Evolutionary conservation across 2,329 filamentous ascomycete genomes (phyloP).

Genomic region (Pyricularia pennisetigena): DNA sequence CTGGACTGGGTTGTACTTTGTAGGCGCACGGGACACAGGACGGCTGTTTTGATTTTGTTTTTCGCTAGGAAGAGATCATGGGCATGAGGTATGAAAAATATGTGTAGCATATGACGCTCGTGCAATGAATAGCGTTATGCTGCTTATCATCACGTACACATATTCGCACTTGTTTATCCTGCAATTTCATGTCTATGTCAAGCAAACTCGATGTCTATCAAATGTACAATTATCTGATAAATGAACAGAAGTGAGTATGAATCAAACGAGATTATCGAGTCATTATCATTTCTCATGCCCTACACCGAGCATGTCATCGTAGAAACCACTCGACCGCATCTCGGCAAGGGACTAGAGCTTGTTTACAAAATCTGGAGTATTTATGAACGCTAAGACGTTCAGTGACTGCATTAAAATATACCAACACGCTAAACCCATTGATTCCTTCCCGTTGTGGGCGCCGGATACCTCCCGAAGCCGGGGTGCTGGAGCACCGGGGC

Average conservation of each 20-base stretch:
- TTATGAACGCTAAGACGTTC: background rate
- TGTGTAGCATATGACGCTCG: background rate
- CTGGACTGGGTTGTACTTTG: background rate
- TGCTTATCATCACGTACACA: background rate
- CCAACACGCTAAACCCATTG: background rate
- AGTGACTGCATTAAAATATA: background rate
- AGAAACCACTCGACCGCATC: background rate
- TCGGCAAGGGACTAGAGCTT: background rate
- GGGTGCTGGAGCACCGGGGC: conserved; percentile 36
- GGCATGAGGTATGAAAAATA: background rate
- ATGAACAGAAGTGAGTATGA: too few species aligned
- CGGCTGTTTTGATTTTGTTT: background rate
- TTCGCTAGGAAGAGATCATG: background rate
- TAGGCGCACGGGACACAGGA: background rate
- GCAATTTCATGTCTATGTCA: too few species aligned
- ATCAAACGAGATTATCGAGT: too few species aligned
- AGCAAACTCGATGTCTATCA: too few species aligned
- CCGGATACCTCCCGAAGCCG: conserved; percentile 28
- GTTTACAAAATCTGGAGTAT: background rate
- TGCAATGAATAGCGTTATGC: background rate
- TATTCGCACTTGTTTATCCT: too few species aligned
- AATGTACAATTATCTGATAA: too few species aligned
- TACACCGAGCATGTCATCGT: background rate
- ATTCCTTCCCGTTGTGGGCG: background rate
- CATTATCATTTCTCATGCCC: too few species aligned